A percentile compares a stretch with the other conserved stretches of the same genome.
These are phyloP conservation scores for Lasiosphaeria ovina DNA, from an alignment of 495 filamentous ascomycete species.

Conservation along the genomic window DNA sequence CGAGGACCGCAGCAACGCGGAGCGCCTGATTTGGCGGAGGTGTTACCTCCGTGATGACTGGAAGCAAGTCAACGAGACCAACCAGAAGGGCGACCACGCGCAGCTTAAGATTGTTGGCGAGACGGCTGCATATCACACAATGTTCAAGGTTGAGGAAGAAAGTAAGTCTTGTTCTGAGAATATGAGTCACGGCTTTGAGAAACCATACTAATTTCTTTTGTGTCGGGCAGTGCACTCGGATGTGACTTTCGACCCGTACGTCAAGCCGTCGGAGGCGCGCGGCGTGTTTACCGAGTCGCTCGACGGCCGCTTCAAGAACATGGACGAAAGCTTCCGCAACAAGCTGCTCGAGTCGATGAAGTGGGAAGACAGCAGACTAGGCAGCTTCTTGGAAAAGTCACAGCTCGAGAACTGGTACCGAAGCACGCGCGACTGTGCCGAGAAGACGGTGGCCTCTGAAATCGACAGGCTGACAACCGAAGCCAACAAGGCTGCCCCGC, in stretches of 20 bases:
- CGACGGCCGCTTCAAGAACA: constrained; percentile 50
- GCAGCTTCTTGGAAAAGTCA: constrained; percentile 54
- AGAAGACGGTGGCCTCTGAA: constrained; percentile 26
- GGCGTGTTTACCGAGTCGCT: constrained; percentile 53
- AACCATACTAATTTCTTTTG: constrained; percentile 13
- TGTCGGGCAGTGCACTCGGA: constrained; percentile 21
- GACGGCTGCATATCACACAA: constrained; percentile 51
- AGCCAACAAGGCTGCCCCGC: background rate
- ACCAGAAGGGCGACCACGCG: constrained; percentile 49
- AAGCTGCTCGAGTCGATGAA: constrained; percentile 53
- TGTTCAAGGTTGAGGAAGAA: constrained; percentile 43
- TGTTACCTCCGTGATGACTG: constrained; percentile 79
- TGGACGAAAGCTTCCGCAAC: constrained; percentile 47
- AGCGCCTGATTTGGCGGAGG: constrained; percentile 80
- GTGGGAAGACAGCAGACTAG: constrained; percentile 53
- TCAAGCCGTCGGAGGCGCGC: constrained; percentile 49
- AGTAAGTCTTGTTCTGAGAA: constrained; percentile 35
- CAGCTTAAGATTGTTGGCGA: constrained; percentile 43
- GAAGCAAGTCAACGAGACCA: constrained; percentile 57
- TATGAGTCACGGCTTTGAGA: background rate
- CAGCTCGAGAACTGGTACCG: constrained; percentile 58
- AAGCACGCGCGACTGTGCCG: constrained; percentile 27
- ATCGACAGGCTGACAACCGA: constrained; percentile 16
- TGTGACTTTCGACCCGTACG: constrained; percentile 40
- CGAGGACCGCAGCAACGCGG: constrained; percentile 53